Conservation (phyloP, 164 flowering plant species). For the Magnolia changhungtana region DNA sequence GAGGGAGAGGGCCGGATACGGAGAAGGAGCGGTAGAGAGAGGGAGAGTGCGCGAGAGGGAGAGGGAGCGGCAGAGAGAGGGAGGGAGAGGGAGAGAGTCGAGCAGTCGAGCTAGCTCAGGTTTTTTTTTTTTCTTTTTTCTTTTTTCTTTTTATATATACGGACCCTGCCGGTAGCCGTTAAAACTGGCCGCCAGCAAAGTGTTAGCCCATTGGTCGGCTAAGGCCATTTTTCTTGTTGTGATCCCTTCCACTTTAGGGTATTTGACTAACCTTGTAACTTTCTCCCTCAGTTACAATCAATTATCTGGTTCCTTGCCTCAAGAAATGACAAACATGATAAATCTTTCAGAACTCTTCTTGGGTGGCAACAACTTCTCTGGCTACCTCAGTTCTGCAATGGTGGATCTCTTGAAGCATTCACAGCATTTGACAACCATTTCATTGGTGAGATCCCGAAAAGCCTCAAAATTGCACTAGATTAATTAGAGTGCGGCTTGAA, state of each 20-base stretch:
- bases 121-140: too few relatives aligned
- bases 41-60: too few relatives aligned
- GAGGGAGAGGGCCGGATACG: too few relatives aligned
- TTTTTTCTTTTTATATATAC: too few relatives aligned
- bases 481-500: conserved; percentile 50
- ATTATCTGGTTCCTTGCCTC: not conserved
- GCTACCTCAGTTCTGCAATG: not conserved
- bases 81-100: too few relatives aligned
- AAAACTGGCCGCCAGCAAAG: too few relatives aligned
- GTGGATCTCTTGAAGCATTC: not conserved
- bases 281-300: not conserved
- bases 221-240: too few relatives aligned
- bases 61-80: too few relatives aligned
- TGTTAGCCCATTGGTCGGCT: too few relatives aligned
- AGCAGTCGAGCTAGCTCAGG: too few relatives aligned
- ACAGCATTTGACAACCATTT: not conserved
- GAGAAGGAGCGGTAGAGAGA: too few relatives aligned
- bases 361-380: not conserved
- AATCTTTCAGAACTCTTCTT: not conserved
- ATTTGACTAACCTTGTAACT: not conserved
- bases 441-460: conserved; percentile 23
- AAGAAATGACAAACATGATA: not conserved
- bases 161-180: too few relatives aligned
- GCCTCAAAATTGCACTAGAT: conserved; percentile 47
- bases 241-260: not conserved